These are phyloP conservation scores for Chlorella sp. DNA, from an alignment of 139 green algal species.

Conservation along the genomic window DNA sequence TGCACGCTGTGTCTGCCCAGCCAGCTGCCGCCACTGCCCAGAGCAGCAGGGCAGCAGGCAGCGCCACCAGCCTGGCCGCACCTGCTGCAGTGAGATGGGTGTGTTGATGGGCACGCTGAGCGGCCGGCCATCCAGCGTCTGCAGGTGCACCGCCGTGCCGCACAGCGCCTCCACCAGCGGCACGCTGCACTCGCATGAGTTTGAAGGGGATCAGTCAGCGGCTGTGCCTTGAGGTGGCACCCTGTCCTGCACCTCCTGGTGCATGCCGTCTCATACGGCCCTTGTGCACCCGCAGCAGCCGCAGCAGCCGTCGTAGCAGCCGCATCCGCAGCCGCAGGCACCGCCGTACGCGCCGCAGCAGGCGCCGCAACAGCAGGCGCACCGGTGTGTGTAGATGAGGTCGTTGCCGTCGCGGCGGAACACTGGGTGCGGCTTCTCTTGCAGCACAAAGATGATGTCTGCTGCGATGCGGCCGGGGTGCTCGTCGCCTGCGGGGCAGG, in stretches of 20 bases:
- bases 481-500: conserved; percentile 75
- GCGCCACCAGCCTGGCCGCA: not conserved
- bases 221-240: no score
- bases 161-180: conserved; percentile 68
- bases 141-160: conserved; percentile 46
- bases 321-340: no score
- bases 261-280: no score
- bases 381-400: conserved; percentile 71
- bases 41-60: conserved; percentile 13
- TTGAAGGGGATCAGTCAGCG: conserved; percentile 84
- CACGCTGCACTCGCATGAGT: conserved; percentile 42
- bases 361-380: no score
- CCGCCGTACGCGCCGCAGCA: no score
- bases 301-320: no score
- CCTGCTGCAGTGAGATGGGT: not conserved
- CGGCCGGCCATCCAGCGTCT: conserved; percentile 68
- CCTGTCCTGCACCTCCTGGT: conserved; percentile 56
- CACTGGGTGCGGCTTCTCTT: conserved; percentile 89
- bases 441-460: conserved; percentile 93
- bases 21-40: no score
- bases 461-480: conserved; percentile 74
- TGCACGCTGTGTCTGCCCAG: no score
- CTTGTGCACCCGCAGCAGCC: no score
- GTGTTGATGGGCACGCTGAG: conserved; percentile 52
- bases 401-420: conserved; percentile 91